phyloP scores from a whole-genome alignment of 306 rosid genomes.

The Lathyrus sativus region DNA sequence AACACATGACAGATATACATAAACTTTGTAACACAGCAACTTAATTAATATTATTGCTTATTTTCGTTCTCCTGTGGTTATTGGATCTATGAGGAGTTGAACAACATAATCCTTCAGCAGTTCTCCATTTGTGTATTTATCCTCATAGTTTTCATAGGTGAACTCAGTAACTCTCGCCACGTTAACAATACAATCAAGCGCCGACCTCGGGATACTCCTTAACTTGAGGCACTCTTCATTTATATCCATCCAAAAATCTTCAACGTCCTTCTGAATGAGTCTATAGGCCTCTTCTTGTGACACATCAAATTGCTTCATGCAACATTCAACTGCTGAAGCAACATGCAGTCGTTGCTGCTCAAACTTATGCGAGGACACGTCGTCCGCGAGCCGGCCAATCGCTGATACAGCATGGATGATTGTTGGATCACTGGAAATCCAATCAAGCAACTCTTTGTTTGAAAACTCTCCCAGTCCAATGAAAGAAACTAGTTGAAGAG shows the following conservation, averaged over 20 bases:
- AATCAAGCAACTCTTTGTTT: conserved; percentile 41
- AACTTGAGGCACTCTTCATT: conserved; percentile 44
- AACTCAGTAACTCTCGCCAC: conserved; percentile 41
- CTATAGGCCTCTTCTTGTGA: conserved; percentile 33
- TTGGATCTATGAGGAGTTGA: conserved; percentile 38
- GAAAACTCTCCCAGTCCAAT: conserved; percentile 34
- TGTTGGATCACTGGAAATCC: conserved; percentile 39
- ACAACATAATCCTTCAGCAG: conserved; percentile 20
- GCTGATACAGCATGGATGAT: conserved; percentile 29
- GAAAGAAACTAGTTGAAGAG: conserved; percentile 1
- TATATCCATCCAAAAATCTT: conserved; percentile 46
- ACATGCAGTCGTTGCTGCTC: conserved; percentile 39
- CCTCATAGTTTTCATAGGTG: conserved; percentile 28
- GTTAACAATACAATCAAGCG: conserved; percentile 43
- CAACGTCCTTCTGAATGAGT: conserved; percentile 18
- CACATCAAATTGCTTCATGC: conserved; percentile 42
- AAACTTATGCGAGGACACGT: conserved; percentile 41
- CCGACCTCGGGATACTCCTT: conserved; percentile 31
- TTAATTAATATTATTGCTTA: neutral
- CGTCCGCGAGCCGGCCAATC: conserved; percentile 36
- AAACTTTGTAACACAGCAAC: neutral
- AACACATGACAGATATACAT: too few species aligned
- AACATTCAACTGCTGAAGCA: conserved; percentile 45
- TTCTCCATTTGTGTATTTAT: conserved; percentile 32
- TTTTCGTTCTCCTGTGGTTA: neutral